Conservation (phyloP, 306 rosid genomes). For the Mucuna pruriens region DNA sequence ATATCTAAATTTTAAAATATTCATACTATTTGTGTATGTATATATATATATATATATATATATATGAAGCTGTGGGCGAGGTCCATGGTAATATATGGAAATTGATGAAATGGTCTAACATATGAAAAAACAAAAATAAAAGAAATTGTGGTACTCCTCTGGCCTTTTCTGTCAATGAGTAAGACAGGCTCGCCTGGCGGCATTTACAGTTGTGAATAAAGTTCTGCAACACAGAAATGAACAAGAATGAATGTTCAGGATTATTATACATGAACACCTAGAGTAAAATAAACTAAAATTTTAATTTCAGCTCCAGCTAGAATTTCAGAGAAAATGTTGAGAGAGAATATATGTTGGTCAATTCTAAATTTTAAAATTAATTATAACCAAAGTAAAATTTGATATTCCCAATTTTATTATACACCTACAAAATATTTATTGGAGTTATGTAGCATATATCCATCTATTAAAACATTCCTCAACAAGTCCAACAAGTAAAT, state of each 20-base stretch:
- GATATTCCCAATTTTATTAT: neutral
- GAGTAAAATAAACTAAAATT: too few species aligned
- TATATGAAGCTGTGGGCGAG: slow-evolving; percentile 1
- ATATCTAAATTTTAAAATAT: neutral
- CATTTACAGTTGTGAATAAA: slow-evolving; percentile 31
- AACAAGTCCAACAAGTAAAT: too few species aligned
- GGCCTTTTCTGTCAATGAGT: neutral
- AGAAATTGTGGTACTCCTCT: neutral
- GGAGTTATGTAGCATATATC: neutral
- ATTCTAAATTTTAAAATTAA: neutral
- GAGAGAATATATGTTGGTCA: neutral
- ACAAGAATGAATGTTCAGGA: neutral
- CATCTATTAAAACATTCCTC: neutral
- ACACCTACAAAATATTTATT: neutral
- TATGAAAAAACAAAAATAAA: neutral
- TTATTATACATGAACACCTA: neutral
- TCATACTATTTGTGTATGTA: neutral
- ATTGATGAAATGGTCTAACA: neutral
- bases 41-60: neutral
- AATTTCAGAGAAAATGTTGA: too few species aligned
- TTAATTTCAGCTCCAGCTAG: neutral
- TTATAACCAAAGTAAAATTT: neutral
- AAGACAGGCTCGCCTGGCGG: slow-evolving; percentile 6
- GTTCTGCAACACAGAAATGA: neutral
- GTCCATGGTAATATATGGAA: neutral